These are phyloP conservation scores for Salvia miltiorrhiza DNA, from an alignment of 257 asterid genomes.

Conservation along the genomic window DNA sequence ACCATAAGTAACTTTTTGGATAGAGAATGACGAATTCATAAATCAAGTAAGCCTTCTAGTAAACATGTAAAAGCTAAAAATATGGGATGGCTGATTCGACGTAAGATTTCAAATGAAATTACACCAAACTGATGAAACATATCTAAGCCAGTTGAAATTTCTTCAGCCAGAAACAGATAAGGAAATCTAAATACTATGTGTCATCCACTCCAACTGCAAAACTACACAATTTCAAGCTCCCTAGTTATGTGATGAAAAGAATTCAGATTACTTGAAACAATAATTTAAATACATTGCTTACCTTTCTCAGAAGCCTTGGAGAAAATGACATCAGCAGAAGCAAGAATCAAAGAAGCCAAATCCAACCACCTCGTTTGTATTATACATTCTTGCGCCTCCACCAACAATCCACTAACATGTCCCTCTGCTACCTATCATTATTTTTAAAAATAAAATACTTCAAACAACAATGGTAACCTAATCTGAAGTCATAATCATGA, in stretches of 20 bases:
- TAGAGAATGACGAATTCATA: background rate
- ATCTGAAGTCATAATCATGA: background rate
- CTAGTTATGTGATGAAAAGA: background rate
- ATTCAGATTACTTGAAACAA: background rate
- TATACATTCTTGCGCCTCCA: conserved; percentile 84
- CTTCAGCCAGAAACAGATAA: background rate
- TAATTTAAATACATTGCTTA: conserved; percentile 1
- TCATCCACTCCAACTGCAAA: background rate
- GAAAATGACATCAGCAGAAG: conserved; percentile 82
- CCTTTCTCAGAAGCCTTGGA: conserved; percentile 93
- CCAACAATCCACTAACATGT: conserved; percentile 61
- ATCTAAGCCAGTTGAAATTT: background rate
- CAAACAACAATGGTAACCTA: background rate
- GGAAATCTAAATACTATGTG: background rate
- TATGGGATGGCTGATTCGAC: background rate
- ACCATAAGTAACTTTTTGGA: background rate
- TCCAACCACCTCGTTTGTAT: conserved; percentile 71
- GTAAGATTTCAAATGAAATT: background rate
- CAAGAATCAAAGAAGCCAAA: conserved; percentile 76
- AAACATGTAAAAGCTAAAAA: background rate
- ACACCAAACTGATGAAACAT: background rate
- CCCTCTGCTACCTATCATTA: conserved; percentile 78
- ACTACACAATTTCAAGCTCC: background rate
- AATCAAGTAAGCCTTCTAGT: background rate
- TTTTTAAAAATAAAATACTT: background rate